These are phyloP conservation scores for Sonneratia alba DNA, from an alignment of 345 rosid genomes.

Conservation along the genomic window DNA sequence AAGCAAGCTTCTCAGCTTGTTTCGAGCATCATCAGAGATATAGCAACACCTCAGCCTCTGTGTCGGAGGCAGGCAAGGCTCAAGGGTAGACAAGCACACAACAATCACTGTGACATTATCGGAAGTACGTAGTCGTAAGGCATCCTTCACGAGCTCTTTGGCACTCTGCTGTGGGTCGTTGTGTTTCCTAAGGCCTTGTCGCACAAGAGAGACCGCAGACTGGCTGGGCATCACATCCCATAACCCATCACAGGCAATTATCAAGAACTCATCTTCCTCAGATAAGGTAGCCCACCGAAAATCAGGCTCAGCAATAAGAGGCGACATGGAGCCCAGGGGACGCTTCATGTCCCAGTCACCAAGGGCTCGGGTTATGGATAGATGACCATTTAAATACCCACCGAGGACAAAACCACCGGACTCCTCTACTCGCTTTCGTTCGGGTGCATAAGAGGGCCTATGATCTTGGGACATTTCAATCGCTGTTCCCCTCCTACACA, in stretches of 20 bases:
- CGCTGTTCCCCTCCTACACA: slow-evolving; percentile 8
- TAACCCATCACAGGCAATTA: not conserved
- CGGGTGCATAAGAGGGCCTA: slow-evolving; percentile 5
- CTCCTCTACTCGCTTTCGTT: slow-evolving; percentile 9
- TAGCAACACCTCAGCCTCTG: slow-evolving; percentile 6
- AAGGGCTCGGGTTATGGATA: slow-evolving; percentile 10
- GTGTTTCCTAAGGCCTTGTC: not conserved
- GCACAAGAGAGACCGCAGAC: slow-evolving; percentile 6
- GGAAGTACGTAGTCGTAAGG: not conserved
- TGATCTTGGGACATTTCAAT: slow-evolving; percentile 12
- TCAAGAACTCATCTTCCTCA: slow-evolving; percentile 11
- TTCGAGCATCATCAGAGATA: slow-evolving; percentile 3
- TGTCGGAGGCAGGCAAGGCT: not conserved
- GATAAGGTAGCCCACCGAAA: not conserved
- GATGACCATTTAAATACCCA: slow-evolving; percentile 5
- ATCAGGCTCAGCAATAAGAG: not conserved
- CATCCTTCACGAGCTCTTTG: slow-evolving; percentile 7
- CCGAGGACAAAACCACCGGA: slow-evolving; percentile 8
- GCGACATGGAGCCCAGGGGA: too few relatives aligned
- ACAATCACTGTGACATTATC: not conserved
- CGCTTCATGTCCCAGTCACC: slow-evolving; percentile 16
- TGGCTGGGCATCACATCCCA: slow-evolving; percentile 16
- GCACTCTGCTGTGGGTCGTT: slow-evolving; percentile 11
- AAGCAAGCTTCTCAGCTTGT: slow-evolving; percentile 9
- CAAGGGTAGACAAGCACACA: slow-evolving; percentile 7